Base-by-base conservation (phyloP, 73 alveolate genomes). In the Diophrys sp. region DNA sequence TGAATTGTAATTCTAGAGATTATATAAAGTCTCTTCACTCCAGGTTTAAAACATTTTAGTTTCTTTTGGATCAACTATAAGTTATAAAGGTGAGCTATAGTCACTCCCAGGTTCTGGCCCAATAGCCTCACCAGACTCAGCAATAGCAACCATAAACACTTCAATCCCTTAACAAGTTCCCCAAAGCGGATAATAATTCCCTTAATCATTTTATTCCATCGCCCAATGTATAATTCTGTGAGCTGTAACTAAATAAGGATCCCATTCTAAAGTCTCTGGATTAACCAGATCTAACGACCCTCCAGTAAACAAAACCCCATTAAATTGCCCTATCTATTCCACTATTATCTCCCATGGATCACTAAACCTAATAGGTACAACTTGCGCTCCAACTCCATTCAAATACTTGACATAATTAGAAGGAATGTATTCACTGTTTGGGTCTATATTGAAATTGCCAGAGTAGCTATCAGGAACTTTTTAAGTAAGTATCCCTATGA, bases 101-200 rank as follows among this genome's bases (percentile, higher is more conserved):
- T 44, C 62, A 44, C 62, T 44, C 5, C n/a, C 62, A 44, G n/a
- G 5, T 5, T 18, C 18, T 5, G 5, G 18, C 18, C 62, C 62
- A 11, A 44, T 11, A 11, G 62, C 62, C 5, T 44, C 62, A 5
- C 62, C 62, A 44, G 5, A 5, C 32, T 70, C 79, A 24, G 87
- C 83, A 0, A 32, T 71, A 0, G 78, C 26, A n/a, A 84, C 78
- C 34, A 78, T 78, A 2, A 84, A 32, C 56, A 84, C 78, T 56
- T 84, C 87, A 26, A 78, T 62, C 5, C 97, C 97, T 67, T 77
- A 80, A 79, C 97, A 90, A 0, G 84, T 84, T 1, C 95, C 97
- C 75, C 90, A 28, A 11, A 90, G 26, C 0, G 97, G 97, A 74
- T 74, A 88, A 56, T 75, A 78, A 54, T 82, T 87, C 14, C 95